These are phyloP conservation scores for Talaromyces verruculosus DNA, from an alignment of 2,329 filamentous ascomycete species.

Conservation along the genomic window DNA sequence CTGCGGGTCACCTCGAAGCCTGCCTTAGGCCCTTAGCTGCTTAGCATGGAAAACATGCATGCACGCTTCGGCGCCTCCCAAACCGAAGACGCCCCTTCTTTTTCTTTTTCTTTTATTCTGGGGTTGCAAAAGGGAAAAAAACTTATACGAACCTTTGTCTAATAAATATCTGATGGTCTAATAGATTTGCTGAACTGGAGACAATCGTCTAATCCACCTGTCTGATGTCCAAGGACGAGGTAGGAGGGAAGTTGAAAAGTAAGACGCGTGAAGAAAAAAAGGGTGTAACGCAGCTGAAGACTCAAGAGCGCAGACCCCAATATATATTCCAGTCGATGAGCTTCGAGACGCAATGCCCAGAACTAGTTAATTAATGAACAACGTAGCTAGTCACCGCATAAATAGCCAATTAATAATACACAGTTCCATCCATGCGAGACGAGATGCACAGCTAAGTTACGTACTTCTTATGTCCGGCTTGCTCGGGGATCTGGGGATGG, in stretches of 20 bases:
- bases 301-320: slow-evolving; percentile 5
- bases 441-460: not conserved
- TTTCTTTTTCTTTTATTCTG: not conserved
- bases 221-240: not conserved
- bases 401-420: not conserved
- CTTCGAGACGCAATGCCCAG: not conserved
- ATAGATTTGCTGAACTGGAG: not conserved
- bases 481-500: slow-evolving; percentile 6
- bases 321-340: not conserved
- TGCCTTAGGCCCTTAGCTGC: not conserved
- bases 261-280: not conserved
- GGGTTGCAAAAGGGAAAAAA: not conserved
- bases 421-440: not conserved
- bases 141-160: not conserved
- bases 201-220: not conserved
- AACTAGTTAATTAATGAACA: not conserved
- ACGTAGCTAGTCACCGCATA: not conserved
- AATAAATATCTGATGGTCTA: not conserved
- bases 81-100: not conserved
- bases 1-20: not conserved
- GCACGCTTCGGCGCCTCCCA: not conserved
- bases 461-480: not conserved
- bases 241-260: not conserved
- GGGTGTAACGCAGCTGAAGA: not conserved
- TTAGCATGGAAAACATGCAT: not conserved